phyloP scores from a whole-genome alignment of 2,329 filamentous ascomycete species.

The Zymoseptoria pseudotritici region DNA sequence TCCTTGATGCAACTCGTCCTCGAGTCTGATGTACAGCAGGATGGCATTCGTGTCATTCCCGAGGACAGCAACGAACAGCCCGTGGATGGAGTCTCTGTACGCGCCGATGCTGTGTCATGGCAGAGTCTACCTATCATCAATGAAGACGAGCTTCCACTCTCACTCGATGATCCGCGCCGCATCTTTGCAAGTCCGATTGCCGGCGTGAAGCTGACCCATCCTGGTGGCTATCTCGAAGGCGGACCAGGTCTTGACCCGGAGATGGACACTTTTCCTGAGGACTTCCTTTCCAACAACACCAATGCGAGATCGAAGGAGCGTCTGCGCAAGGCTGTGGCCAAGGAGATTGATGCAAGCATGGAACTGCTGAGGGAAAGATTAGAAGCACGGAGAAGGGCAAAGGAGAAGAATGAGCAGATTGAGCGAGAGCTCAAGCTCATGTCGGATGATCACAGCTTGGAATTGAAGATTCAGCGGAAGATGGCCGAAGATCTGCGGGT shows the following conservation, averaged over 20 bases:
- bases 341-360: conserved; percentile 24
- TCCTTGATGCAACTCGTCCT: conserved; percentile 35
- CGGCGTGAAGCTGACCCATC: conserved; percentile 40
- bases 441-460: conserved; percentile 38
- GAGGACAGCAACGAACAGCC: conserved; percentile 22
- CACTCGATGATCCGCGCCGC: conserved; percentile 36
- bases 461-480: conserved; percentile 38
- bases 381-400: conserved; percentile 31
- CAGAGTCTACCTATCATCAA: conserved; percentile 23
- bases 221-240: conserved; percentile 42
- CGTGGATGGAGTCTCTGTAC: conserved; percentile 21
- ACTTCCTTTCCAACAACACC: conserved; percentile 33
- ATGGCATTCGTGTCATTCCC: conserved; percentile 22
- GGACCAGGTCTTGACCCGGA: conserved; percentile 37
- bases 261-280: conserved; percentile 32
- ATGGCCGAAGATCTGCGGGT: conserved; percentile 33
- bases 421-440: conserved; percentile 37
- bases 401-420: conserved; percentile 36
- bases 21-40: conserved; percentile 20
- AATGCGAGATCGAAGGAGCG: conserved; percentile 30
- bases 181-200: conserved; percentile 37
- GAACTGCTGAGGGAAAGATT: conserved; percentile 28
- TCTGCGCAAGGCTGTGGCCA: conserved; percentile 28
- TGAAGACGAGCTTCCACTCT: conserved; percentile 35
- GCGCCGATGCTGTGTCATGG: conserved; percentile 20